Percentiles rank a stretch among this genome's conserved stretches.
phyloP scores from a whole-genome alignment of 1,284 basidiomycete genomes.

The Apiotrichum siamense region DNA sequence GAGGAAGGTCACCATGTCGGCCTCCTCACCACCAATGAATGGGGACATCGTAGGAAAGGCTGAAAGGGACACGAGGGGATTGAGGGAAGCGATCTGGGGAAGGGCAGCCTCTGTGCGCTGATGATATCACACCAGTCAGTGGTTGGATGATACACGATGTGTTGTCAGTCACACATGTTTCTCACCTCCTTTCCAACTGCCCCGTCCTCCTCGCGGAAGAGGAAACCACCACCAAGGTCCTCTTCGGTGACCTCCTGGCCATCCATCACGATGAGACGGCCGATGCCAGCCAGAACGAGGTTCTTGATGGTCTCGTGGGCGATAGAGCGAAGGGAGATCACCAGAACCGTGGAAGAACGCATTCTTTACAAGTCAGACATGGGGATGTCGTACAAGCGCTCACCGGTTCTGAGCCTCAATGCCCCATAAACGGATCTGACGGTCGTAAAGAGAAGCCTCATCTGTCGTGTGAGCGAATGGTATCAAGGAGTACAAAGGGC shows the following conservation, averaged over 20 bases:
- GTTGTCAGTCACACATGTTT: neutral
- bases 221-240: slow-evolving; percentile 87
- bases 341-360: slow-evolving; percentile 84
- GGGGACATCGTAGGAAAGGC: slow-evolving; percentile 54
- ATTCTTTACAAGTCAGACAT: slow-evolving; percentile 56
- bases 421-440: slow-evolving; percentile 96
- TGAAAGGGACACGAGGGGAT: slow-evolving; percentile 81
- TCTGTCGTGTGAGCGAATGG: slow-evolving; percentile 48
- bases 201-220: slow-evolving; percentile 81
- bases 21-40: slow-evolving; percentile 46
- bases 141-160: too few species aligned
- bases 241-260: slow-evolving; percentile 52
- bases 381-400: slow-evolving; percentile 18
- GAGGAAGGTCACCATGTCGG: slow-evolving; percentile 58
- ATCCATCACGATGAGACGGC: slow-evolving; percentile 55
- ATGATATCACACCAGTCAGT: slow-evolving; percentile 15
- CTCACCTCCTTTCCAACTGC: slow-evolving; percentile 72
- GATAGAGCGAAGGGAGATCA: slow-evolving; percentile 72
- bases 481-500: too few species aligned
- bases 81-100: slow-evolving; percentile 75
- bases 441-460: slow-evolving; percentile 85
- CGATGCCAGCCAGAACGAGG: slow-evolving; percentile 57
- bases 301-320: slow-evolving; percentile 98
- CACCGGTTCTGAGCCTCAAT: slow-evolving; percentile 93
- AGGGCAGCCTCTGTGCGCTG: slow-evolving; percentile 80